Evolutionary conservation across 371 early-diverging fungal genomes (phyloP).

Genomic region (Apophysomyces trapeziformis): DNA sequence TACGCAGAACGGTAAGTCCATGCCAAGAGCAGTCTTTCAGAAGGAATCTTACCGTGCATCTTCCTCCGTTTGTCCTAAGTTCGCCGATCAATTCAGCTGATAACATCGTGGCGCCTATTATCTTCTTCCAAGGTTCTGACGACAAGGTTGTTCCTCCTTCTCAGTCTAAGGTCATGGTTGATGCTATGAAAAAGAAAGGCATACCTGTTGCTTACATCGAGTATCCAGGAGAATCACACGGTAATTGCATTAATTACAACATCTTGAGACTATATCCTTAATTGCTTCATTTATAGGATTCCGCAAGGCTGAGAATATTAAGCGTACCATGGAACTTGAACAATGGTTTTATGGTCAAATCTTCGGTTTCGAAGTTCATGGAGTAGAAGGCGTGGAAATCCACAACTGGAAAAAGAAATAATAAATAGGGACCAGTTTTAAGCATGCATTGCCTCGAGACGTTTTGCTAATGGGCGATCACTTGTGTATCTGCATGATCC

Average conservation of each 20-base stretch:
- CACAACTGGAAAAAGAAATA: slow-evolving; percentile 27
- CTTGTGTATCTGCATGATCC: too few species aligned
- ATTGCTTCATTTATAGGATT: slow-evolving; percentile 27
- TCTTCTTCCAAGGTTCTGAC: slow-evolving; percentile 78
- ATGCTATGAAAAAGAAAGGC: slow-evolving; percentile 63
- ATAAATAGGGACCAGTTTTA: too few species aligned
- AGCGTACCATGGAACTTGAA: slow-evolving; percentile 52
- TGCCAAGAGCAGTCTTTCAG: too few species aligned
- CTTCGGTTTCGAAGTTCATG: slow-evolving; percentile 51
- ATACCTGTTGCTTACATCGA: slow-evolving; percentile 69
- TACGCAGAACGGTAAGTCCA: slow-evolving; percentile 51
- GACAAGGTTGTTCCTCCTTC: slow-evolving; percentile 81
- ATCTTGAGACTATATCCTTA: background rate
- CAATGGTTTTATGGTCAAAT: slow-evolving; percentile 60
- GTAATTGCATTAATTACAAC: slow-evolving; percentile 16
- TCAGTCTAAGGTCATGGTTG: slow-evolving; percentile 76
- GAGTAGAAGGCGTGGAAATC: slow-evolving; percentile 47
- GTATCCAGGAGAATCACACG: slow-evolving; percentile 79
- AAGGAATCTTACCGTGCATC: too few species aligned
- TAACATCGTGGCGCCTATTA: slow-evolving; percentile 65
- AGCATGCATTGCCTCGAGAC: too few species aligned
- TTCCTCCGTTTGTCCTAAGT: slow-evolving; percentile 9
- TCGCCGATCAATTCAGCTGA: slow-evolving; percentile 66
- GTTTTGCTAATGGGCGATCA: too few species aligned
- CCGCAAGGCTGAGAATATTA: slow-evolving; percentile 53